Conservation (phyloP, 805 yeast genomes). For the Kazachstania bromeliacearum region DNA sequence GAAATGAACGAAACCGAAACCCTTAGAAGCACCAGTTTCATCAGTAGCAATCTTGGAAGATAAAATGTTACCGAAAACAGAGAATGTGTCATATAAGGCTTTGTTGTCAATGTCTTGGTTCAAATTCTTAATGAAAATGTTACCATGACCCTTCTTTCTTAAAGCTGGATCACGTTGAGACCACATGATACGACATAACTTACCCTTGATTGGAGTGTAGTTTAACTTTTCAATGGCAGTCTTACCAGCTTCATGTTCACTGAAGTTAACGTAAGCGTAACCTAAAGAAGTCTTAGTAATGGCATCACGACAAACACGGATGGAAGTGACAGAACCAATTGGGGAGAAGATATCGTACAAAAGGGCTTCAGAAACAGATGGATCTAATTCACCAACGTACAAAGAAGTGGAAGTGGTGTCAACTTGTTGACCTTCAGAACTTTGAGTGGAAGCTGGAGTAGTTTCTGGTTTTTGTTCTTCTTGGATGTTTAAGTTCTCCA, state of each 20-base stretch:
- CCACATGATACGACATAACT: conserved; percentile 99
- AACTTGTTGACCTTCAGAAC: conserved; percentile 19
- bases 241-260: conserved; percentile 80
- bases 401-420: conserved; percentile 70
- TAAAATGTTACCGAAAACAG: conserved; percentile 90
- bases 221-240: conserved; percentile 91
- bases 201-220: conserved; percentile 89
- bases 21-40: conserved; percentile 82
- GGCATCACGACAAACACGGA: conserved; percentile 98
- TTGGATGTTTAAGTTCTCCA: conserved; percentile 28
- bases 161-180: conserved; percentile 96
- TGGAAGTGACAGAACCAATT: conserved; percentile 90
- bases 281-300: conserved; percentile 94
- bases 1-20: conserved; percentile 96
- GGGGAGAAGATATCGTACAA: conserved; percentile 91
- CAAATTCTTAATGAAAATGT: conserved; percentile 95
- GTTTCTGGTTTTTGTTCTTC: conserved; percentile 22
- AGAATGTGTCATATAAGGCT: conserved; percentile 95
- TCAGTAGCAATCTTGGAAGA: conserved; percentile 97
- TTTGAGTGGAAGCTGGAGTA: conserved; percentile 17
- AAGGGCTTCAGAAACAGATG: conserved; percentile 85
- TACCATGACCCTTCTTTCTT: conserved; percentile 93
- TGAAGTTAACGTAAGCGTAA: conserved; percentile 96
- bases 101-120: conserved; percentile 98
- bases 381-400: conserved; percentile 95